Evolutionary conservation across 352 stramenopile species (phyloP).

Genomic region (Globisporangium lucens): DNA sequence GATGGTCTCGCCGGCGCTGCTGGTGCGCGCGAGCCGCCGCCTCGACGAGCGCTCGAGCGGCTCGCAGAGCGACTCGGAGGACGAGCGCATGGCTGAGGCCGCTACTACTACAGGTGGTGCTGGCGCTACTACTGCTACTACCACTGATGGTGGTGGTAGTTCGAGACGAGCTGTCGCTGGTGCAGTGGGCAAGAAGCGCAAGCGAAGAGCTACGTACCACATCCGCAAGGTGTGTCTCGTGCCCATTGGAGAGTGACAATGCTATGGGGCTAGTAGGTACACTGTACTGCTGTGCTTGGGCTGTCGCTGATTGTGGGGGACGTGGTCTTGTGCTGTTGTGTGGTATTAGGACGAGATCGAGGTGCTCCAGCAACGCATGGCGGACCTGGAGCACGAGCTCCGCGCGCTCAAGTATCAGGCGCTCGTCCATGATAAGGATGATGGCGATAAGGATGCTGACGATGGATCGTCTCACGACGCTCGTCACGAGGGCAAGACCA

Average conservation of each 20-base stretch:
- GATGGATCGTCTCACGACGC: background rate
- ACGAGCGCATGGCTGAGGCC: background rate
- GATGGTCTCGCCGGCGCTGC: background rate
- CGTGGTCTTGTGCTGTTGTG: background rate
- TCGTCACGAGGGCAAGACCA: too few relatives aligned
- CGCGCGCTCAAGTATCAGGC: slow-evolving; percentile 15
- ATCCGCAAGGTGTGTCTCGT: slow-evolving; percentile 6
- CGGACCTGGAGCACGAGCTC: slow-evolving; percentile 12
- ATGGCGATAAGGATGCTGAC: background rate
- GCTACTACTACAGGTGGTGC: background rate
- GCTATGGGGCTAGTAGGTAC: background rate
- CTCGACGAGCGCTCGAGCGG: background rate
- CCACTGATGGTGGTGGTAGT: too few relatives aligned
- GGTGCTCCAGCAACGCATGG: slow-evolving; percentile 5
- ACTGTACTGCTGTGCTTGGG: background rate
- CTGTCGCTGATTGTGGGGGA: too few relatives aligned
- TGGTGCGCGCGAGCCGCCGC: background rate
- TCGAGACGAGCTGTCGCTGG: background rate
- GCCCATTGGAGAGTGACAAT: background rate
- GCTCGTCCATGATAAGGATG: background rate
- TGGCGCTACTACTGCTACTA: too few relatives aligned
- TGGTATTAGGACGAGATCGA: slow-evolving; percentile 11
- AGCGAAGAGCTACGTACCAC: slow-evolving; percentile 12
- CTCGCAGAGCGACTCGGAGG: slow-evolving; percentile 9
- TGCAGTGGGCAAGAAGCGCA: background rate